These are phyloP conservation scores for Lyophyllum shimeji DNA, from an alignment of 768 basidiomycete genomes.

Conservation along the genomic window DNA sequence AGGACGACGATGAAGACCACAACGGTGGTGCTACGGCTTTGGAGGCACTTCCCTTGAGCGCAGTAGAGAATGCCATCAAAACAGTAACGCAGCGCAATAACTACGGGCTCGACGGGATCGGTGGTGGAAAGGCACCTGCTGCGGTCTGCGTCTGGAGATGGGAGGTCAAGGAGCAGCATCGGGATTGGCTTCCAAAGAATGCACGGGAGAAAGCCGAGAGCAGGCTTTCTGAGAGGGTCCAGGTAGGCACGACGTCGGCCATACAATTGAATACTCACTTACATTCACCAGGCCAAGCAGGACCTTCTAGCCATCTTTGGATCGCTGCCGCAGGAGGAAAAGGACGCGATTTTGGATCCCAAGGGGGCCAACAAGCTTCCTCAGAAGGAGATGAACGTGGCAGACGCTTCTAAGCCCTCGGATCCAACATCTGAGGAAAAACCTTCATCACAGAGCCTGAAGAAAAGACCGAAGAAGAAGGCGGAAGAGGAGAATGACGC, in stretches of 20 bases:
- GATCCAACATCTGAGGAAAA: slow-evolving; percentile 27
- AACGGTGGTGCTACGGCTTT: slow-evolving; percentile 30
- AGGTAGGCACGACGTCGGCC: slow-evolving; percentile 41
- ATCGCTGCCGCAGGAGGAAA: slow-evolving; percentile 56
- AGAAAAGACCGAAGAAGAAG: slow-evolving; percentile 34
- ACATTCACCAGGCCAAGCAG: slow-evolving; percentile 51
- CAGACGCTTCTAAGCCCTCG: slow-evolving; percentile 13
- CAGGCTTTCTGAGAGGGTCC: slow-evolving; percentile 62
- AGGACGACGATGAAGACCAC: slow-evolving; percentile 56
- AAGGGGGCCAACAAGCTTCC: slow-evolving; percentile 37
- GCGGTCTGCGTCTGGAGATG: slow-evolving; percentile 81
- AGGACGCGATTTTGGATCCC: slow-evolving; percentile 53
- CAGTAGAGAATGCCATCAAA: slow-evolving; percentile 68
- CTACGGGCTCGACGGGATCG: slow-evolving; percentile 68
- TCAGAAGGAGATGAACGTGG: slow-evolving; percentile 30
- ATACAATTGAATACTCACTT: neutral
- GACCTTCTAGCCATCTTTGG: slow-evolving; percentile 56
- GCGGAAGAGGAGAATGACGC: slow-evolving; percentile 38
- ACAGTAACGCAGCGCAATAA: slow-evolving; percentile 66
- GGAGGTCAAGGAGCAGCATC: slow-evolving; percentile 68
- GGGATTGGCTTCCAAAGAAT: slow-evolving; percentile 68
- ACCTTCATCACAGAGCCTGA: slow-evolving; percentile 23
- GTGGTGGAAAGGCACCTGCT: slow-evolving; percentile 55
- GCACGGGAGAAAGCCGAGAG: slow-evolving; percentile 59
- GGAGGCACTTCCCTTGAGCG: slow-evolving; percentile 44